Conservation (phyloP, 257 asterid species). For the Lantana camara region DNA sequence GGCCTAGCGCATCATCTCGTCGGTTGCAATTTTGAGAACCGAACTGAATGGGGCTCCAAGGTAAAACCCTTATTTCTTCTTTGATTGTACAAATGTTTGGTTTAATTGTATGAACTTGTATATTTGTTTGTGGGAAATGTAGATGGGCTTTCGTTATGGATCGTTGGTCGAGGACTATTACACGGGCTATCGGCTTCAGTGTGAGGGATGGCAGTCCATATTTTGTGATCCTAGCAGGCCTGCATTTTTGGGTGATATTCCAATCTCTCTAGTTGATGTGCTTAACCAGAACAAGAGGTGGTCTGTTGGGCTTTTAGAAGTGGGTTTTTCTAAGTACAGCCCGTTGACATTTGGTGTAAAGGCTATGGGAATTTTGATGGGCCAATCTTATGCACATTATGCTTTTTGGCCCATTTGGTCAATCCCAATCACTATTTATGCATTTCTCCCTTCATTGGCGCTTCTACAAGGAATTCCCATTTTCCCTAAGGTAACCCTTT, state of each 20-base stretch:
- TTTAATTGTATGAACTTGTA: background rate
- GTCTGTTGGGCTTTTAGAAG: constrained; percentile 68
- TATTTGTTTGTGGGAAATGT: background rate
- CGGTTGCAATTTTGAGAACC: constrained; percentile 57
- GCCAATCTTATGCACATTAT: constrained; percentile 42
- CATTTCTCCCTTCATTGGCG: constrained; percentile 56
- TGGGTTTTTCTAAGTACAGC: constrained; percentile 55
- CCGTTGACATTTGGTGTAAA: constrained; percentile 56
- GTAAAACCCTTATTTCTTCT: constrained; percentile 23
- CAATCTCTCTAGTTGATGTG: constrained; percentile 54
- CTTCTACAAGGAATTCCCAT: constrained; percentile 50
- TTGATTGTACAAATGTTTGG: no score
- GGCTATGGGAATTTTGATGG: constrained; percentile 52
- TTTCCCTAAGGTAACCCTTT: constrained; percentile 57
- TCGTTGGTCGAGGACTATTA: constrained; percentile 74
- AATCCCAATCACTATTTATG: constrained; percentile 47
- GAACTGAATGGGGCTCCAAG: constrained; percentile 69
- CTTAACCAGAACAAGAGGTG: constrained; percentile 60
- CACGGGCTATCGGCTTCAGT: constrained; percentile 66
- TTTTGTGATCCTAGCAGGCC: constrained; percentile 63
- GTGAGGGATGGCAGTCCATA: constrained; percentile 76
- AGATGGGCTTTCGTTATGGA: constrained; percentile 77
- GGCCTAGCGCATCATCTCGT: constrained; percentile 57
- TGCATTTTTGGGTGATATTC: constrained; percentile 73
- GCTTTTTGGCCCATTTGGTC: constrained; percentile 60